Percentiles rank a stretch among this genome's conserved stretches.
phyloP scores from a whole-genome alignment of 148 eudicot species.

The Mesembryanthemum crystallinum region DNA sequence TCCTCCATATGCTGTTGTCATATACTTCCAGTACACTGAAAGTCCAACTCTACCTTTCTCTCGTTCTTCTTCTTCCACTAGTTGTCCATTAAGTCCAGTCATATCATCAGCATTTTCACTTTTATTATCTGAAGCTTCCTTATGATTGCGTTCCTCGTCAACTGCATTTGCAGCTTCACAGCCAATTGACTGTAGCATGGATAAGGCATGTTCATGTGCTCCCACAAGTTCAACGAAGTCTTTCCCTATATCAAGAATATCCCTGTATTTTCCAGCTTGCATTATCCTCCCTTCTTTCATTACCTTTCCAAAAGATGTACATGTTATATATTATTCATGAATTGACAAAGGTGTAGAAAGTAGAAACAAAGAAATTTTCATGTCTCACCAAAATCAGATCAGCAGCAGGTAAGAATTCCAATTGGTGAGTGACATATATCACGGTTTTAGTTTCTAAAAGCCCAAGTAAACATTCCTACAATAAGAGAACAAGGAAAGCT shows the following conservation, averaged over 20 bases:
- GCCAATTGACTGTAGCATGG: conserved; percentile 26
- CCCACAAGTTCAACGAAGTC: conserved; percentile 48
- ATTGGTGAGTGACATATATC: conserved; percentile 43
- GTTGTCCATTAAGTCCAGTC: conserved; percentile 29
- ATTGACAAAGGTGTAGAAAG: background rate
- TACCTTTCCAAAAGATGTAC: conserved; percentile 25
- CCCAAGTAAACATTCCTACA: conserved; percentile 45
- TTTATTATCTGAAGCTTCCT: conserved; percentile 15
- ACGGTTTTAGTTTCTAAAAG: conserved; percentile 35
- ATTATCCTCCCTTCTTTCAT: conserved; percentile 48
- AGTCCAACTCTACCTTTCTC: conserved; percentile 45
- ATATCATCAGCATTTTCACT: conserved; percentile 6
- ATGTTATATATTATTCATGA: background rate
- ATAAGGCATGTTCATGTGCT: conserved; percentile 46
- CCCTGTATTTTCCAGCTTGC: conserved; percentile 53
- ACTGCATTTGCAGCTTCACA: background rate
- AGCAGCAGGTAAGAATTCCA: conserved; percentile 45
- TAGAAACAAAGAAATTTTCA: background rate
- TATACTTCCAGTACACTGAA: conserved; percentile 41
- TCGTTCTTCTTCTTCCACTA: conserved; percentile 48
- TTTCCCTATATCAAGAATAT: conserved; percentile 42
- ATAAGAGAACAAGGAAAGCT: background rate
- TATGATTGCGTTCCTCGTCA: background rate
- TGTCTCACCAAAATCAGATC: conserved; percentile 47
- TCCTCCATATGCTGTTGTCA: conserved; percentile 42